These are phyloP conservation scores for Maudiozyma pseudohumilis DNA, from an alignment of 805 yeast genomes.

Conservation along the genomic window DNA sequence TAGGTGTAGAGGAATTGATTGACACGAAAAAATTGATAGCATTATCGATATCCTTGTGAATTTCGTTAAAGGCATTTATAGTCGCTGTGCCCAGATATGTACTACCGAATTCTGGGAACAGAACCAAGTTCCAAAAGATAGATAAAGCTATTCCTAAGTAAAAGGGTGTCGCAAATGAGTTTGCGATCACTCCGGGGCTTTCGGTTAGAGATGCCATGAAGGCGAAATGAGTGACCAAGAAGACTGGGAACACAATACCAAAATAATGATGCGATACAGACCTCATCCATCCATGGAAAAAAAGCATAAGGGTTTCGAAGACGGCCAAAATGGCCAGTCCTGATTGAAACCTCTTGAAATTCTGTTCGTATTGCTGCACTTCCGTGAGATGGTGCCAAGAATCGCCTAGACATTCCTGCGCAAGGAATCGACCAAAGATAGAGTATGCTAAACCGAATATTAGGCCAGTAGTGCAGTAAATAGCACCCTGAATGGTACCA, in stretches of 20 bases:
- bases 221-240: constrained; percentile 41
- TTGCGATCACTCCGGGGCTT: constrained; percentile 27
- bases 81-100: constrained; percentile 38
- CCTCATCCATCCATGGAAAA: constrained; percentile 42
- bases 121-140: constrained; percentile 32
- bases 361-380: constrained; percentile 19
- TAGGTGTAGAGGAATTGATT: constrained; percentile 7
- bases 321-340: constrained; percentile 37
- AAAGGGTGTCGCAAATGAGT: constrained; percentile 35
- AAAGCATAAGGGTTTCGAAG: constrained; percentile 37
- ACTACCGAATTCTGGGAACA: constrained; percentile 46
- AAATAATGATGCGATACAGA: constrained; percentile 38
- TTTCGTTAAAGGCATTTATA: constrained; percentile 31
- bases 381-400: constrained; percentile 25
- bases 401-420: constrained; percentile 30
- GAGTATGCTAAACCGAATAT: constrained; percentile 36
- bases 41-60: constrained; percentile 32
- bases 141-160: constrained; percentile 38
- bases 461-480: constrained; percentile 34
- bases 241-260: constrained; percentile 38
- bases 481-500: constrained; percentile 35
- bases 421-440: constrained; percentile 33
- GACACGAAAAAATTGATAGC: constrained; percentile 34
- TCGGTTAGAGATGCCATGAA: constrained; percentile 31
- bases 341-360: constrained; percentile 29